Evolutionary conservation across 306 rosid species (phyloP).

Genomic region (Parietaria judaica): DNA sequence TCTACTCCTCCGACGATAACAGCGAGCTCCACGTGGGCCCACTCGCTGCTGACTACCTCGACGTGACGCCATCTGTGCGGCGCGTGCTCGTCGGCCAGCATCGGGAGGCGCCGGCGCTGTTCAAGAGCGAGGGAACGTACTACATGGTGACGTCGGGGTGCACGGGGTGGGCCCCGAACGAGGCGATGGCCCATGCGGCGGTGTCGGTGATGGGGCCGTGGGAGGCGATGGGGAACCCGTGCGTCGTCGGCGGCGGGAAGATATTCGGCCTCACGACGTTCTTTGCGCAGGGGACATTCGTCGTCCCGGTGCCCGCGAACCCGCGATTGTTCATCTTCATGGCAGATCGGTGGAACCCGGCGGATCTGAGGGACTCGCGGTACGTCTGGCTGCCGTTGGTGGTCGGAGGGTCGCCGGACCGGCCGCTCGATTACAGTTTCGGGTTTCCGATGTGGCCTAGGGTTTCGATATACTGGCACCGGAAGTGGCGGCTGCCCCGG

Average conservation of each 20-base stretch:
- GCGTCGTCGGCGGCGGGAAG: constrained; percentile 80
- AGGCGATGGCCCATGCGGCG: constrained; percentile 86
- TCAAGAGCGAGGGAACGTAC: constrained; percentile 80
- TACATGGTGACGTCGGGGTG: constrained; percentile 99
- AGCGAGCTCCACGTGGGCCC: constrained; percentile 96
- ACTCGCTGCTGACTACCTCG: constrained; percentile 67
- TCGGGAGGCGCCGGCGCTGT: constrained; percentile 95
- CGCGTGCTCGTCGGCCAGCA: constrained; percentile 82
- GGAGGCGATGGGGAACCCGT: constrained; percentile 91
- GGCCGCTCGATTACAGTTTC: constrained; percentile 74
- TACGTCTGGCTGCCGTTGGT: constrained; percentile 93
- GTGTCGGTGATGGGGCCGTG: constrained; percentile 87
- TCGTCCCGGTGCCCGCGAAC: constrained; percentile 62
- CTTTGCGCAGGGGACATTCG: constrained; percentile 91
- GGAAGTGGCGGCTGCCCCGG: constrained; percentile 83
- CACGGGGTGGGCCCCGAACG: constrained; percentile 98
- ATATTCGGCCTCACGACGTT: constrained; percentile 60
- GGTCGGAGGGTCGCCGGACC: constrained; percentile 78
- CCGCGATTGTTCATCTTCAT: constrained; percentile 67
- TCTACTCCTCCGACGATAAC: constrained; percentile 91
- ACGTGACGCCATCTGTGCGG: constrained; percentile 45
- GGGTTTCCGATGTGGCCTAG: constrained; percentile 96
- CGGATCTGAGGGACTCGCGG: constrained; percentile 78
- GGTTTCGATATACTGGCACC: constrained; percentile 93
- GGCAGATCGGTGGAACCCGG: constrained; percentile 95